A percentile compares a stretch with the other conserved stretches of the same genome.
Evolutionary conservation across 352 stramenopile species (phyloP).

Genomic region (Pythium aristosporum): DNA sequence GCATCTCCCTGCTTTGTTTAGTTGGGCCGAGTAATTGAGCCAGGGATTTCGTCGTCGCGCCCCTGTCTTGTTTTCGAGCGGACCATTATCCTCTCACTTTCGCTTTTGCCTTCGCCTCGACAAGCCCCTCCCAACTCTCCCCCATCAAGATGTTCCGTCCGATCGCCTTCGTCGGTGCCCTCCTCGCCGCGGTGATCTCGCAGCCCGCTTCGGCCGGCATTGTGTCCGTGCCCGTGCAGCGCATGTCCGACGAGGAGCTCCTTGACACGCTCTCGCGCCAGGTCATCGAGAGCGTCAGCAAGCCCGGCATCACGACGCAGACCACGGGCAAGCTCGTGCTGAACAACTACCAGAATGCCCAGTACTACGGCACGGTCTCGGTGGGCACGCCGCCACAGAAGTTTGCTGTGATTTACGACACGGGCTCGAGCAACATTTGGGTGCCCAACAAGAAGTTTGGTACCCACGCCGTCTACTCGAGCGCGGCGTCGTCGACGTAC

Average conservation of each 20-base stretch:
- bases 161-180: conserved; percentile 28
- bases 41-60: background rate
- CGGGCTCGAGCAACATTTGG: conserved; percentile 95
- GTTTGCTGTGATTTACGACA: conserved; percentile 97
- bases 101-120: background rate
- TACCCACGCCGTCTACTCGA: background rate
- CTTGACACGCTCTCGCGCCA: conserved; percentile 48
- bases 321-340: conserved; percentile 64
- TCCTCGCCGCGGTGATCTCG: conserved; percentile 12
- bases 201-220: conserved; percentile 25
- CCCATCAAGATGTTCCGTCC: conserved; percentile 20
- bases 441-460: conserved; percentile 69
- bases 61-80: background rate
- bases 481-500: background rate
- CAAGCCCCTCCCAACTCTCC: background rate
- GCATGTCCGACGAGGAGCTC: conserved; percentile 60
- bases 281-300: conserved; percentile 25
- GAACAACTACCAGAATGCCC: conserved; percentile 90
- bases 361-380: conserved; percentile 93
- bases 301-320: conserved; percentile 2
- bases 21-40: background rate
- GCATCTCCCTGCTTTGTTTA: too few species aligned
- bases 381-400: conserved; percentile 89
- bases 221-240: conserved; percentile 66
- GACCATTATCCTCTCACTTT: background rate